Evolutionary conservation across 225 moss, liverwort and hornwort species (phyloP), one percentile per base, ranked within the genome.

Genomic region (Bryoerythrophyllum caledonicum): DNA sequence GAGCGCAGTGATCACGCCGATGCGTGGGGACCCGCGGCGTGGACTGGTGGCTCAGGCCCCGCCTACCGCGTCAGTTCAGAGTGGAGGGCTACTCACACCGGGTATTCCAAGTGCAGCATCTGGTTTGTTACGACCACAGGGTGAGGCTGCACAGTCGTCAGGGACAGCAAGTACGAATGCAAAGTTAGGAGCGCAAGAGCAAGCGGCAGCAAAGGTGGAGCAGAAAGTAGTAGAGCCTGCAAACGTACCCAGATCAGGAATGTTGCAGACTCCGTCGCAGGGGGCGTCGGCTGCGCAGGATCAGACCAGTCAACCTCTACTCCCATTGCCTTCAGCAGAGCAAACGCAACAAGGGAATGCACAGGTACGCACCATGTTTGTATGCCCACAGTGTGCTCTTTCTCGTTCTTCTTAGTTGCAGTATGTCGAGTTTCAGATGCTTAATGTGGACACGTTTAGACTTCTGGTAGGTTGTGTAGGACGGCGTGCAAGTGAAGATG

Each of bases 1-100:
- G 10, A 99, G 99, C 71, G 99, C 95, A 21, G 95, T 99, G 75
- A 91, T 99, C 52, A 99, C 95, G 53, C 99, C 99, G 48, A 89
- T 86, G 77, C 91, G 80, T 20, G 91, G 86, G 64, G 72, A 88
- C 52, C 91, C 91, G 11, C 89, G 99, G 17, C 95, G 99, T 65
- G 81, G 89, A 55, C 52, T 58, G 57, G 54, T 28, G 16, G 76
- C 77, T 30, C 82, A 72, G 68, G 80, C 83, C 72, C 74, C 82
- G 20, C 88, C 87, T 76, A 72, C 85, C 65, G 65, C 83, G 52
- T 77, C 81, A 57, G 71, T 80, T 52, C 85, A 86, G 60, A 20
- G 79, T 25, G 74, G 32, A 83, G 89, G 85, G 70, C 72, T 71
- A 48, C 75, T 20, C 19, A 38, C 82, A 27, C 71, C 69, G 35